Evolutionary conservation across 371 early-diverging fungal species (phyloP).

Genomic region (Mortierella sp.): DNA sequence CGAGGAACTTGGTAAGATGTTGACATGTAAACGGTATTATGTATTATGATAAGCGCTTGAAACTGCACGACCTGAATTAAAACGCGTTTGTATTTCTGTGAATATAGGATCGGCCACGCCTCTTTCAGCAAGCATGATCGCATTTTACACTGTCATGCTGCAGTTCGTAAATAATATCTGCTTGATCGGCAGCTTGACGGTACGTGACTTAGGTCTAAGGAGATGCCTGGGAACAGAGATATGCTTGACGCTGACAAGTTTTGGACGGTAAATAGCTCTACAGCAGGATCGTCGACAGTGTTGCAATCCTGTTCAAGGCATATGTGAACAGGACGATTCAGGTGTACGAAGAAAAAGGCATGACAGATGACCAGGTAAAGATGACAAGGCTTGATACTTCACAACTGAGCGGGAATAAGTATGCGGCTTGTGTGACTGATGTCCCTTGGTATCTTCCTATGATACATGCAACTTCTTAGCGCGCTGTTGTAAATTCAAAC

Average conservation of each 20-base stretch:
- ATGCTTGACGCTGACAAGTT: no score
- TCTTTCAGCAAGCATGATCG: constrained; percentile 68
- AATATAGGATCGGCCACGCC: constrained; percentile 27
- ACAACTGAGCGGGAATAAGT: no score
- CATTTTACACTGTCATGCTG: constrained; percentile 76
- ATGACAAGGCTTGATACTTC: no score
- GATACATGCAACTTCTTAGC: constrained; percentile 51
- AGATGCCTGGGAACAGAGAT: not conserved
- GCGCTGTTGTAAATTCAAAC: constrained; percentile 67
- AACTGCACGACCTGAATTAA: not conserved
- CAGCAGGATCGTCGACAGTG: constrained; percentile 46
- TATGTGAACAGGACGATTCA: constrained; percentile 52
- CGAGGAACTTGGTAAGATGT: constrained; percentile 62
- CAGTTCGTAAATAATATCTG: constrained; percentile 86
- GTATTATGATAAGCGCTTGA: no score
- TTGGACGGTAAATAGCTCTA: constrained; percentile 17
- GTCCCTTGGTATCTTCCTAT: not conserved
- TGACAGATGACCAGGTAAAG: constrained; percentile 52
- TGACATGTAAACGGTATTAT: not conserved
- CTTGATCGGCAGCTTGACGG: constrained; percentile 72
- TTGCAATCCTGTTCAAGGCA: constrained; percentile 49
- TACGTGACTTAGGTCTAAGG: constrained; percentile 26
- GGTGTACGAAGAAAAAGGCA: constrained; percentile 49
- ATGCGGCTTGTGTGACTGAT: no score
- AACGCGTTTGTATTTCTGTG: not conserved